Evolutionary conservation across 345 rosid genomes (phyloP), one percentile per base, ranked within the genome.

Genomic region (Gossypium rotundifolium): DNA sequence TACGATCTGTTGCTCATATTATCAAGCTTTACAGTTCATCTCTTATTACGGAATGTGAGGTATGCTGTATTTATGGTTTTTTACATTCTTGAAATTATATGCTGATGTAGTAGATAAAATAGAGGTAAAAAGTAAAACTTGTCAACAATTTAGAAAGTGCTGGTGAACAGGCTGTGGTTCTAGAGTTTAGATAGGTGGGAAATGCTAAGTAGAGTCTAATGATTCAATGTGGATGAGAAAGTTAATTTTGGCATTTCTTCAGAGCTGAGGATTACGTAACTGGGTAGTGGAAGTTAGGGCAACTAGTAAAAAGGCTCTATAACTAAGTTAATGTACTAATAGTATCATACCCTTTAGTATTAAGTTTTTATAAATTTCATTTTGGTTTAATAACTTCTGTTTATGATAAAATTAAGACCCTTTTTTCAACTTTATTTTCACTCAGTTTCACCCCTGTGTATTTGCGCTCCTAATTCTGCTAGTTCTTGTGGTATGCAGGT

Each of bases 31-130:
- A 93, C 80, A 91, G 98, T 83, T 83, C 99, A 48, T 90, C 96
- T 53, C 94, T 95, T 80, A 78, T 95, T 55, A 95, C 99, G 64
- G 99, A 95, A 83, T 87, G 88, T 67, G 99, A 95, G 97, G 98
- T 90, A 88, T 79, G 81, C 45, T 70, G 65, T 71, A 40, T 25
- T 61, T n/a, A 71, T 29, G 20, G 1, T 7, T 65, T 65, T 69
- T 67, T 68, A 63, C 55, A 68, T 18, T 54, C 23, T 57, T 75
- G 12, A 59, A 63, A 29, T 69, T 58, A 59, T 23, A 40, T 17
- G 38, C 40, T 12, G 45, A 57, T 11, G 11, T 7, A 11, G 59
- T n/a, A 71, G 51, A 54, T 22, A 53, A 40, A 7, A 5, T 29
- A 29, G 46, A 27, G 46, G 60, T 69, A 27, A 51, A 59, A 4